phyloP scores from a whole-genome alignment of 2,329 filamentous ascomycete genomes.

The Paecilomyces dactylethromorphus region DNA sequence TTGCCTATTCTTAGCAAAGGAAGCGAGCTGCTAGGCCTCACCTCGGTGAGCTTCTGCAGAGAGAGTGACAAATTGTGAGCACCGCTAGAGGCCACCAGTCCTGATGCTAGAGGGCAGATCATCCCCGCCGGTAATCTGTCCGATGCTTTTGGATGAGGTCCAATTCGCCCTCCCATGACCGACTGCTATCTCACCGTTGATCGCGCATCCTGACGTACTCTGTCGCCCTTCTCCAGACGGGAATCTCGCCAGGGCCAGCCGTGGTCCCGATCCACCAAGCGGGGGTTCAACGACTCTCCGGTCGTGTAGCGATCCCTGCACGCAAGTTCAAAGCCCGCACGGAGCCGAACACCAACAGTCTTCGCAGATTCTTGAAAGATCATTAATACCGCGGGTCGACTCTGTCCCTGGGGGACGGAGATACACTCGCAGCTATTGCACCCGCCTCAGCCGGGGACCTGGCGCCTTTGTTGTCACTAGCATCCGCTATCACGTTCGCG shows the following conservation, averaged over 20 bases:
- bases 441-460: not conserved
- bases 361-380: not conserved
- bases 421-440: not conserved
- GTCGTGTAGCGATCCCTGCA: not conserved
- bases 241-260: not conserved
- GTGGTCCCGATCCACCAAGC: not conserved
- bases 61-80: not conserved
- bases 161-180: not conserved
- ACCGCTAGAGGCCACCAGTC: not conserved
- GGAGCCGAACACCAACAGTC: not conserved
- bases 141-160: not conserved
- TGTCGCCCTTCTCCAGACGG: not conserved
- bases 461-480: not conserved
- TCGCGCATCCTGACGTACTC: not conserved
- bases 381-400: not conserved
- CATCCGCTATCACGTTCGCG: not conserved
- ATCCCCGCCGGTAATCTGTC: not conserved
- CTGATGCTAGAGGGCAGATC: not conserved
- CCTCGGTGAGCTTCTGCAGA: not conserved
- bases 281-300: not conserved
- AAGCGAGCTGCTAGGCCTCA: not conserved
- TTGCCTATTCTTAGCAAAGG: not conserved
- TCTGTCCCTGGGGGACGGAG: not conserved
- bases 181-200: not conserved
- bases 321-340: not conserved